These are phyloP conservation scores for Hemisphaericaspora subhashii DNA, from an alignment of 1,139 yeast species.

Conservation along the genomic window DNA sequence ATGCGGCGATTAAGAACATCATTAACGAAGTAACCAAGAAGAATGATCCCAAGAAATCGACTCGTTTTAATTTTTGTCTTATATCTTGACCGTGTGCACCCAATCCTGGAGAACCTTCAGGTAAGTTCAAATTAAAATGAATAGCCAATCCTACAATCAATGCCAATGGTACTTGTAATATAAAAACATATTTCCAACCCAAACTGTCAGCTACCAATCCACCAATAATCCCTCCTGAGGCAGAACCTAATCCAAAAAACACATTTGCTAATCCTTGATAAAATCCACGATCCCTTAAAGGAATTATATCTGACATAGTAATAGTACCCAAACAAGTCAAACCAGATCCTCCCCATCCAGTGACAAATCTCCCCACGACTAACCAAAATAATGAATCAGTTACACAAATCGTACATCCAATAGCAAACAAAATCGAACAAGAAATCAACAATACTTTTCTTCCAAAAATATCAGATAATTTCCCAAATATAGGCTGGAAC, in stretches of 20 bases:
- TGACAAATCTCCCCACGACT: conserved; percentile 56
- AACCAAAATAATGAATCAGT: conserved; percentile 45
- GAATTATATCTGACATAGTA: conserved; percentile 52
- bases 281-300: conserved; percentile 52
- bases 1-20: conserved; percentile 59
- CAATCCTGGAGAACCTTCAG: conserved; percentile 50
- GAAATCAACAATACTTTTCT: conserved; percentile 48
- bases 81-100: conserved; percentile 41
- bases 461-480: conserved; percentile 83
- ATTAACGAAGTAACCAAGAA: conserved; percentile 57
- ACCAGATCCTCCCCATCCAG: conserved; percentile 62
- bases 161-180: conserved; percentile 63
- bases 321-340: conserved; percentile 52
- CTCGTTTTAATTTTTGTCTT: conserved; percentile 47
- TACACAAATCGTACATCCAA: conserved; percentile 43
- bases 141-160: conserved; percentile 45
- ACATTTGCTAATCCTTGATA: conserved; percentile 55
- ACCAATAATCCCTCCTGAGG: conserved; percentile 59
- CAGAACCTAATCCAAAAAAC: conserved; percentile 51
- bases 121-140: conserved; percentile 40
- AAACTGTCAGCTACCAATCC: conserved; percentile 67
- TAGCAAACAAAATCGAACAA: conserved; percentile 36
- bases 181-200: conserved; percentile 75
- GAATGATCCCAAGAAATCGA: conserved; percentile 74
- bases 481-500: conserved; percentile 76